Base-by-base conservation (phyloP, 2,329 filamentous ascomycete genomes). In the Aspergillus puulaauensis region DNA sequence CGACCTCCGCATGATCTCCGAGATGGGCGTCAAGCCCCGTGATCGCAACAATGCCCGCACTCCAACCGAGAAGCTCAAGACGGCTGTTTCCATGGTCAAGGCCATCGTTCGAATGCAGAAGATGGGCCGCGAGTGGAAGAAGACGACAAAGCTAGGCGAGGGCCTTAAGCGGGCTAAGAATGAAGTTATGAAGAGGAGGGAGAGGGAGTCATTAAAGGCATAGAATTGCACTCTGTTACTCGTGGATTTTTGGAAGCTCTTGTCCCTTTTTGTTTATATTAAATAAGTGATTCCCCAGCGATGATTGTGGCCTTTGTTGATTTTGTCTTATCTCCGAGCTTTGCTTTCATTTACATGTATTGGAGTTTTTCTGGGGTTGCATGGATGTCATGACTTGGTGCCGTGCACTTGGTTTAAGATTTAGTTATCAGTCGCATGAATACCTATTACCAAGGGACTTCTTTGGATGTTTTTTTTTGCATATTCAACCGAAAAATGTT, bases 1-100 rank as follows among this genome's bases (percentile, higher is more conserved):
- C 60, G 91, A 98, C 73, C 86, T 98, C 58, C 86, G 87, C 52
- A 89, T 97, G 70, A 87, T 98, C 62, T 85, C 89, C 66, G 84
- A 90, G 66, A 96, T 97, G 81, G 91, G 90, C 61, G 85, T 90
- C 61, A 83, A 80, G 35, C 76, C 73, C 31, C 71, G 68, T 35
- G 69, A 69, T 35, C 66, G 68, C 47, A 65, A 56, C 33, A 67
- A 66, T 60, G 55, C 69, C 57, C 69, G 72, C 53, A 67, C 67
- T 44, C 71, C 77, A 48, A 69, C 71, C 35, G 74, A 72, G 58
- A 80, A 78, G 59, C 64, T 81, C 33, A 73, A 73, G 55, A 73
- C 73, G 11, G 75, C 73, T 24, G 70, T 76, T n/a, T 74, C 72
- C 17, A 69, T 72, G 23, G 73, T 80, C n/a, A 68, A 78, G 49